phyloP scores from a whole-genome alignment of 2,329 filamentous ascomycete species.

The Allantophomopsis cytisporea region DNA sequence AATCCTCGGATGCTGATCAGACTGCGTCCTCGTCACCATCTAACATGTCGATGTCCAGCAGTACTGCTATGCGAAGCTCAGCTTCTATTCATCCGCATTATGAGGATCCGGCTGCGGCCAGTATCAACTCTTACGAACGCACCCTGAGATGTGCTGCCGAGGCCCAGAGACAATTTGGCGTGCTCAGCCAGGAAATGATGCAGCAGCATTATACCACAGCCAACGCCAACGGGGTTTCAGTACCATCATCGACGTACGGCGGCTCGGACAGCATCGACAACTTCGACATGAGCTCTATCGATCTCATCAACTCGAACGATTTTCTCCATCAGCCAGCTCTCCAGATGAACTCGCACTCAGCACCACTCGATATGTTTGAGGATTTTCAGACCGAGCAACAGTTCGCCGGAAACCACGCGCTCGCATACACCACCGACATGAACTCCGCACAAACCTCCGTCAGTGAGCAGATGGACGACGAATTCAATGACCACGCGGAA shows the following conservation, averaged over 20 bases:
- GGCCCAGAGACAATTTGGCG: background rate
- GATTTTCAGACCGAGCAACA: background rate
- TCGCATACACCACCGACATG: background rate
- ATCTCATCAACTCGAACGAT: background rate
- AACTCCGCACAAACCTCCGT: background rate
- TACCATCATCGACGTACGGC: background rate
- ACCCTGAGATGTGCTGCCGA: background rate
- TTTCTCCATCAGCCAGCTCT: background rate
- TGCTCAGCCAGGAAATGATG: background rate
- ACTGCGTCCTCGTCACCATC: background rate
- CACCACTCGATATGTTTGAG: background rate
- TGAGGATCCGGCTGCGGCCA: constrained; percentile 1
- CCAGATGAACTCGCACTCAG: background rate
- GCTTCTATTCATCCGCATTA: constrained; percentile 1
- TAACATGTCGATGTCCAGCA: background rate
- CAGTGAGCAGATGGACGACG: constrained; percentile 1
- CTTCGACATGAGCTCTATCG: background rate
- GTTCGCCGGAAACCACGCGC: background rate
- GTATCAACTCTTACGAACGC: background rate
- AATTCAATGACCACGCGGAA: background rate
- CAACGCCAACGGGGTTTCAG: background rate
- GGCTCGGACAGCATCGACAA: background rate
- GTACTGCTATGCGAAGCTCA: background rate
- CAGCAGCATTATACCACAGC: background rate
- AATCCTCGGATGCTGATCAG: constrained; percentile 2